These are phyloP conservation scores for Circinella umbellata DNA, from an alignment of 371 early-diverging fungal genomes.

Conservation along the genomic window DNA sequence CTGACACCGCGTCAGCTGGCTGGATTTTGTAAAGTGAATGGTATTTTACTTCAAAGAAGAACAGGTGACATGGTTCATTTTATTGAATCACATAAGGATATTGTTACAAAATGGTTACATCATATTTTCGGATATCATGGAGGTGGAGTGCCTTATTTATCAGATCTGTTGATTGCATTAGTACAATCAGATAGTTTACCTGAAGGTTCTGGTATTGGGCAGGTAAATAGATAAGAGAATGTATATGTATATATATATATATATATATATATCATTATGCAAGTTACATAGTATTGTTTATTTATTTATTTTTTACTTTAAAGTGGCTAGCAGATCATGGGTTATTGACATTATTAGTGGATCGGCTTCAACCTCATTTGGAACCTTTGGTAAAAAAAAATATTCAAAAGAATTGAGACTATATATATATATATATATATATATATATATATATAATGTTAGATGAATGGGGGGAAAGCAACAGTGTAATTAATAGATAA, in stretches of 20 bases:
- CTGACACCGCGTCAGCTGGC: conserved; percentile 24
- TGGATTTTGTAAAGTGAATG: conserved; percentile 28
- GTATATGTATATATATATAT: no score
- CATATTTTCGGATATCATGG: conserved; percentile 22
- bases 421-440: background rate
- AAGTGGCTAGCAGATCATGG: conserved; percentile 31
- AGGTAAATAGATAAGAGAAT: conserved; percentile 9
- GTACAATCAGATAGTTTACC: conserved; percentile 19
- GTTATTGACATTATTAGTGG: conserved; percentile 20
- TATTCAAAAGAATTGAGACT: background rate
- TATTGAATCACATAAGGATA: conserved; percentile 15
- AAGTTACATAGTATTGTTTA: no score
- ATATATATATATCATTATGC: no score
- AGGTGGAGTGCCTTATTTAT: conserved; percentile 15
- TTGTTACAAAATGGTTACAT: conserved; percentile 27
- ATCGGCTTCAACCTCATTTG: conserved; percentile 19
- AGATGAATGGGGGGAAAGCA: no score
- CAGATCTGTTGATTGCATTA: conserved; percentile 23
- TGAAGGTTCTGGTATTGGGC: conserved; percentile 21
- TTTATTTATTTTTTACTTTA: background rate
- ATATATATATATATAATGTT: background rate
- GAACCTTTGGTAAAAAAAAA: conserved; percentile 16
- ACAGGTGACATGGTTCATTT: conserved; percentile 28
- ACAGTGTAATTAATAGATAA: background rate
- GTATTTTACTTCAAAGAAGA: conserved; percentile 19